A percentile compares a stretch with the other conserved stretches of the same genome.
These are phyloP conservation scores for Datura wrightii DNA, from an alignment of 257 asterid species.

Conservation along the genomic window DNA sequence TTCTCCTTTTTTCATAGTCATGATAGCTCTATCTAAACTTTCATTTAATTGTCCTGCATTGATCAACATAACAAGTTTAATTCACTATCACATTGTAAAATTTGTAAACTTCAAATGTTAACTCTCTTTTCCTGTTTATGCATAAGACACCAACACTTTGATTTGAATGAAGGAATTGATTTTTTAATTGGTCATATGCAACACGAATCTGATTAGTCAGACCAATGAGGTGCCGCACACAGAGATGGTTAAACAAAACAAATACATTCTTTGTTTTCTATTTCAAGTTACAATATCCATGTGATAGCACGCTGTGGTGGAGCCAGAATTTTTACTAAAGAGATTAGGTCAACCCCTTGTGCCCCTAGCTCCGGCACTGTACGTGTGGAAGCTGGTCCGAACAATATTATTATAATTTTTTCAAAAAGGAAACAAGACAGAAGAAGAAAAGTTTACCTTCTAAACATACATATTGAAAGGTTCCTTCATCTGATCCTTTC, in stretches of 20 bases:
- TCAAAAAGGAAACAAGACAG: not conserved
- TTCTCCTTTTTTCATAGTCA: slow-evolving; percentile 73
- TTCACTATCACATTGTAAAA: not conserved
- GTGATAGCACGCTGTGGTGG: too few species aligned
- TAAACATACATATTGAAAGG: slow-evolving; percentile 57
- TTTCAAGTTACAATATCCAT: too few species aligned
- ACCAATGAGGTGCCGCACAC: too few species aligned
- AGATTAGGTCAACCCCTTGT: not conserved
- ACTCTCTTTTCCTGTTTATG: not conserved
- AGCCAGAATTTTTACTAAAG: too few species aligned
- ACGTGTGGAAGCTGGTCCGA: rapidly evolving
- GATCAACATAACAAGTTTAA: not conserved
- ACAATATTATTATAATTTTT: not conserved
- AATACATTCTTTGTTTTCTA: too few species aligned
- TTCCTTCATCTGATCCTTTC: slow-evolving; percentile 55
- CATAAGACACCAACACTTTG: not conserved
- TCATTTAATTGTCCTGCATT: slow-evolving; percentile 51
- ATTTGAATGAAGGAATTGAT: not conserved
- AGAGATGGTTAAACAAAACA: too few species aligned
- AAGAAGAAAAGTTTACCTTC: slow-evolving; percentile 45
- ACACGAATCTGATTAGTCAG: not conserved
- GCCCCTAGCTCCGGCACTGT: too few species aligned
- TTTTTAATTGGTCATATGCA: not conserved
- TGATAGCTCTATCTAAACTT: slow-evolving; percentile 58
- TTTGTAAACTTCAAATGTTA: not conserved